Conservation (phyloP, 2,329 filamentous ascomycete species). For the Pseudogymnoascus sp. region DNA sequence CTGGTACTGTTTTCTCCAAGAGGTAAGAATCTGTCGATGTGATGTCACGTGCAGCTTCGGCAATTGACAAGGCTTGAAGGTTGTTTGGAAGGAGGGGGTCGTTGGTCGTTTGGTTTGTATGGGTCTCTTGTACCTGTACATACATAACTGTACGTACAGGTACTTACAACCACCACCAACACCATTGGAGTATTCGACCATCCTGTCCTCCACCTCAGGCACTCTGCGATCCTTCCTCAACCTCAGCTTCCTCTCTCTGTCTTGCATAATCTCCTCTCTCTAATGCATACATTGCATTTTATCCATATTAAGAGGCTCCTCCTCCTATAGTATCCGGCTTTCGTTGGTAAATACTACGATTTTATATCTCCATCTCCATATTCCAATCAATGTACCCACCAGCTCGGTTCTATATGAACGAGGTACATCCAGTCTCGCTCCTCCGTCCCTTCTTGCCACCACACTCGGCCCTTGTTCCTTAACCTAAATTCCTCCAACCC, state of each 20-base stretch:
- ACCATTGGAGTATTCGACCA: not conserved
- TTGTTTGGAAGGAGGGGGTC: not conserved
- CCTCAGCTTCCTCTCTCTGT: not conserved
- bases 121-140: not conserved
- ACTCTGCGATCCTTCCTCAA: not conserved
- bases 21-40: not conserved
- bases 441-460: not conserved
- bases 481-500: not conserved
- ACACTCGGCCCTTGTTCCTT: not conserved
- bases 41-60: not conserved
- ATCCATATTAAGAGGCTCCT: not conserved
- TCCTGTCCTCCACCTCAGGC: not conserved
- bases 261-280: not conserved
- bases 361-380: not conserved
- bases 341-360: not conserved
- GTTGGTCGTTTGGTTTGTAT: not conserved
- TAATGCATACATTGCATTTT: not conserved
- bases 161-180: not conserved
- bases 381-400: not conserved
- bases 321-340: not conserved
- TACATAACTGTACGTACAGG: not conserved
- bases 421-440: not conserved
- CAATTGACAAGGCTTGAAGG: not conserved
- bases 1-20: not conserved
- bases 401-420: not conserved